Evolutionary conservation across 768 basidiomycete genomes (phyloP), one percentile per base, ranked within the genome.

Genomic region (Cyathus striatus): DNA sequence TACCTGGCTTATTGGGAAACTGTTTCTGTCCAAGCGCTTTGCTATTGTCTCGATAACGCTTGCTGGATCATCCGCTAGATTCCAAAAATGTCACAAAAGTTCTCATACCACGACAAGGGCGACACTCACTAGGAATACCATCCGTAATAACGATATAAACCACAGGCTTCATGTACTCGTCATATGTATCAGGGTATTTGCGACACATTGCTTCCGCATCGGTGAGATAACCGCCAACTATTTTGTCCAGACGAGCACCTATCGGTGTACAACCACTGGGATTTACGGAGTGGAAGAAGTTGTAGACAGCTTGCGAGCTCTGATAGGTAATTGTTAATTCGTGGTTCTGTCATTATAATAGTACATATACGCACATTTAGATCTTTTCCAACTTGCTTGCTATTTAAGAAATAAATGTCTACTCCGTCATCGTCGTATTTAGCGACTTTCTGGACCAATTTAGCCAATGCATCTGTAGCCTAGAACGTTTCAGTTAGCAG

Each of bases 81-180:
- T 23, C n/a, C 18, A n/a, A 14, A 38, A 1, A 32, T n/a, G n/a
- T n/a, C n/a, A n/a, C n/a, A n/a, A n/a, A n/a, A n/a, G n/a, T n/a
- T n/a, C n/a, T n/a, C n/a, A n/a, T n/a, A n/a, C 10, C 6, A 23
- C 7, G 3, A 17, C 25, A 17, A 20, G 40, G 4, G 16, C 7
- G 37, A 7, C 17, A 57, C 76, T 49, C 43, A 82, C 80, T 73
- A 1, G 81, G 70, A 3, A 59, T 69, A 16, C 82, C 83, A 49
- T 84, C 83, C 0, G 81, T 85, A 26, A 85, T 66, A 21, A 84
- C 60, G 9, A 85, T 69, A 38, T 70, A 73, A 49, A 82, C 83
- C 18, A 79, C 56, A 0, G 76, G 77, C 49, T 79, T 83, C 12
- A 79, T 66, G 23, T 51, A 49, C 41, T 61, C 55, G 40, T 64